phyloP scores from a whole-genome alignment of 352 stramenopile genomes.

The Phytopythium mirpurense region DNA sequence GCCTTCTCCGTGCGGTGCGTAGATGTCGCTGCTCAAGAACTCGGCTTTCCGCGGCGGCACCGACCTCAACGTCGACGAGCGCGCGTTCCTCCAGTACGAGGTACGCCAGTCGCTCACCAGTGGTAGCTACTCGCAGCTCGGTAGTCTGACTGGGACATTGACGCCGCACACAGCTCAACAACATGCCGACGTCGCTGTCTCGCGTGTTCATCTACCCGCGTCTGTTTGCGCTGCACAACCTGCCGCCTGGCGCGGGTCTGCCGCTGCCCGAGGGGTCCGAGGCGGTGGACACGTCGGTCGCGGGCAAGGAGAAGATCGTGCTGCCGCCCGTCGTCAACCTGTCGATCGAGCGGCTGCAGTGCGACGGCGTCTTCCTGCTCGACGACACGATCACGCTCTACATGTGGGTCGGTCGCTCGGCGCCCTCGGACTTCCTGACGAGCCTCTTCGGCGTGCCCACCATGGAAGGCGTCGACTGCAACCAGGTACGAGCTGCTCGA shows the following conservation, averaged over 20 bases:
- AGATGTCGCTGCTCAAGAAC: conserved; percentile 98
- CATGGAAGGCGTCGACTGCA: conserved; percentile 93
- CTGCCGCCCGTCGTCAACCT: conserved; percentile 93
- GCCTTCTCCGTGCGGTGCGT: conserved; percentile 13
- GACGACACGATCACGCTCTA: conserved; percentile 96
- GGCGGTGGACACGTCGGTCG: conserved; percentile 37
- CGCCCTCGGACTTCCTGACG: conserved; percentile 79
- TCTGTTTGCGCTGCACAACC: conserved; percentile 94
- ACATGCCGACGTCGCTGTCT: conserved; percentile 91
- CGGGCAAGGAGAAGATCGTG: conserved; percentile 64
- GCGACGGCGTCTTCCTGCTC: conserved; percentile 95
- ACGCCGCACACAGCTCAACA: conserved; percentile 64
- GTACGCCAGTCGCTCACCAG: conserved; percentile 14
- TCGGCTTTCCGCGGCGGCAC: conserved; percentile 94
- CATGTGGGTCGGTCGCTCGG: conserved; percentile 94
- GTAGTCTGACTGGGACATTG: conserved; percentile 4
- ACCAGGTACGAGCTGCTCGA: conserved; percentile 30
- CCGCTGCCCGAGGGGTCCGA: conserved; percentile 13
- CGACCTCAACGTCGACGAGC: conserved; percentile 96
- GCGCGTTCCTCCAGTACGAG: conserved; percentile 90
- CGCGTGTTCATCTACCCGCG: conserved; percentile 96
- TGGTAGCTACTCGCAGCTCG: background rate
- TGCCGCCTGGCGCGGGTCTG: conserved; percentile 85
- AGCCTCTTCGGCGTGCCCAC: conserved; percentile 93
- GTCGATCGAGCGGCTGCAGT: conserved; percentile 91